Conservation (phyloP, 257 asterid species). For the Phtheirospermum japonicum region DNA sequence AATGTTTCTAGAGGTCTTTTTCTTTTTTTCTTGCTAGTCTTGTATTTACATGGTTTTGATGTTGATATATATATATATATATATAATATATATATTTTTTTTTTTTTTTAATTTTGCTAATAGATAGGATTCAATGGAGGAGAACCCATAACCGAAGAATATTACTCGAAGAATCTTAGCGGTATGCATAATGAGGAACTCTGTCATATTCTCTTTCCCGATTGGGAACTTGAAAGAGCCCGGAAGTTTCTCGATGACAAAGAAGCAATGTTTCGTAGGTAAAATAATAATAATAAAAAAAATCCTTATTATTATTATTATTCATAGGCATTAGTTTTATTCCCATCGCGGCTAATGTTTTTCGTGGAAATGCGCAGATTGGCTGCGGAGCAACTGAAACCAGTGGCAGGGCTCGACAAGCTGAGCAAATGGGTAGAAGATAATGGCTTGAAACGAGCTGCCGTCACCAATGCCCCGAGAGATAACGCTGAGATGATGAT, state of each 20-base stretch:
- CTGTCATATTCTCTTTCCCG: constrained; percentile 54
- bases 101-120: constrained; percentile 5
- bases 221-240: constrained; percentile 65
- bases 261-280: constrained; percentile 82
- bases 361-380: constrained; percentile 38
- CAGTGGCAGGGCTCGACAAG: constrained; percentile 57
- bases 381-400: constrained; percentile 51
- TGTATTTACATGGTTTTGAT: background rate
- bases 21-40: background rate
- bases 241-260: constrained; percentile 60
- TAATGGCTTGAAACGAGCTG: constrained; percentile 68
- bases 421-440: constrained; percentile 68
- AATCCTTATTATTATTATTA: too few relatives aligned
- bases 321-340: background rate
- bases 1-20: constrained; percentile 82
- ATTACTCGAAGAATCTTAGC: constrained; percentile 53
- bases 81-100: background rate
- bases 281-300: background rate
- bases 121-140: constrained; percentile 80
- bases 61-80: background rate
- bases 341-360: background rate
- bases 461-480: constrained; percentile 91
- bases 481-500: constrained; percentile 64
- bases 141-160: constrained; percentile 68
- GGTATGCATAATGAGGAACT: constrained; percentile 85